These are phyloP conservation scores for Kazachstania africana DNA, from an alignment of 805 yeast species.

Conservation along the genomic window DNA sequence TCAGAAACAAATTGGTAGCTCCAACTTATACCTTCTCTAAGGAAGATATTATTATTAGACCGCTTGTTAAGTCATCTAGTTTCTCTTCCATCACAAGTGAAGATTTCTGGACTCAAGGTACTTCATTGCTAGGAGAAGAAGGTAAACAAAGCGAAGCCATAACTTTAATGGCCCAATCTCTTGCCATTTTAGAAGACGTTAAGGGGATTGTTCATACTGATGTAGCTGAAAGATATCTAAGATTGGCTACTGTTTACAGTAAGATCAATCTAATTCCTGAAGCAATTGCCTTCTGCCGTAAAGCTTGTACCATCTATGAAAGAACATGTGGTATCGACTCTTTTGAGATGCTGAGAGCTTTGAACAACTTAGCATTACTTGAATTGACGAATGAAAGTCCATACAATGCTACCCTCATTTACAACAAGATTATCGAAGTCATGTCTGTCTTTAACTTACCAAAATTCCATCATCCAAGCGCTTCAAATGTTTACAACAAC, in stretches of 20 bases:
- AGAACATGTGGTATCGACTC: conserved; percentile 75
- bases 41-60: conserved; percentile 62
- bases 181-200: conserved; percentile 67
- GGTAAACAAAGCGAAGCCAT: conserved; percentile 45
- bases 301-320: conserved; percentile 63
- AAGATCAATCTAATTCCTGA: conserved; percentile 44
- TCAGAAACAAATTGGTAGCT: conserved; percentile 22
- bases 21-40: conserved; percentile 37
- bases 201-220: conserved; percentile 73
- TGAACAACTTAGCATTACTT: conserved; percentile 61
- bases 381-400: conserved; percentile 53
- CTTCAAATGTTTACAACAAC: conserved; percentile 40
- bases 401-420: conserved; percentile 49
- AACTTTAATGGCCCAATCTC: conserved; percentile 54
- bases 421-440: conserved; percentile 45
- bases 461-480: conserved; percentile 60
- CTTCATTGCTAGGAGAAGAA: conserved; percentile 23
- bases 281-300: conserved; percentile 56
- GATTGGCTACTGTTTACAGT: conserved; percentile 54
- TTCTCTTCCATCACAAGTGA: conserved; percentile 58
- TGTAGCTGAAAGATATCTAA: conserved; percentile 57
- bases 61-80: conserved; percentile 62
- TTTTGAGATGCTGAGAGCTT: conserved; percentile 57
- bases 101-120: conserved; percentile 62
- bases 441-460: conserved; percentile 31